Evolutionary conservation across 768 basidiomycete genomes (phyloP).

Genomic region (Auricularia cornea): DNA sequence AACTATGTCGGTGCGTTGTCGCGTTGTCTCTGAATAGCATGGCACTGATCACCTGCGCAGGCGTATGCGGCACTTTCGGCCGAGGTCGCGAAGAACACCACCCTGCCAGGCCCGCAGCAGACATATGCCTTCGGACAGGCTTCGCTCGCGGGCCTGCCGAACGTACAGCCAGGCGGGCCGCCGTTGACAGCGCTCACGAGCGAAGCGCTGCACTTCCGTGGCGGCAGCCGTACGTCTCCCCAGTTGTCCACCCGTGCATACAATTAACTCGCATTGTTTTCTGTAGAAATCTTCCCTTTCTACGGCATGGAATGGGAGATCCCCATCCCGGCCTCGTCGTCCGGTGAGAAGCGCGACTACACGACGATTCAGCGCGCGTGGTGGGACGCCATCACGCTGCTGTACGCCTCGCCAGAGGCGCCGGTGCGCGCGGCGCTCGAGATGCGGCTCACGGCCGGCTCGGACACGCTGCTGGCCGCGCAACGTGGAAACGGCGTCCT

Average conservation of each 20-base stretch:
- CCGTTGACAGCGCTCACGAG: constrained; percentile 4
- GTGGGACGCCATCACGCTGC: constrained; percentile 9
- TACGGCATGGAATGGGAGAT: constrained; percentile 9
- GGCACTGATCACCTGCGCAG: neutral
- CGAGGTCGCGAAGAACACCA: neutral
- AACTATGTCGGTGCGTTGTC: neutral
- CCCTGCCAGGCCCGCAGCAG: constrained; percentile 1
- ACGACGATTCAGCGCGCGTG: constrained; percentile 4
- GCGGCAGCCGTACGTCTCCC: constrained; percentile 7
- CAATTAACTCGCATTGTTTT: neutral
- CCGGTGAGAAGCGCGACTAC: constrained; percentile 5
- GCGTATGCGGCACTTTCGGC: neutral
- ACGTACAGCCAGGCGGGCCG: neutral
- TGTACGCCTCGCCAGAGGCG: constrained; percentile 5
- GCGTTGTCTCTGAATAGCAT: neutral
- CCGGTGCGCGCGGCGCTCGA: constrained; percentile 8
- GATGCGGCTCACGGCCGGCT: constrained; percentile 8
- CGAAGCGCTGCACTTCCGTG: constrained; percentile 9
- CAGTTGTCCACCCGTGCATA: neutral
- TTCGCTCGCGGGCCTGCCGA: constrained; percentile 7
- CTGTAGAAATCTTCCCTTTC: constrained; percentile 6
- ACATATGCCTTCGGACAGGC: constrained; percentile 7
- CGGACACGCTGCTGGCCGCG: constrained; percentile 4
- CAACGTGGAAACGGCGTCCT: constrained; percentile 4
- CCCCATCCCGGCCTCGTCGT: neutral